Conservation (phyloP, 2,329 filamentous ascomycete species). For the Aspergillus awamori region DNA sequence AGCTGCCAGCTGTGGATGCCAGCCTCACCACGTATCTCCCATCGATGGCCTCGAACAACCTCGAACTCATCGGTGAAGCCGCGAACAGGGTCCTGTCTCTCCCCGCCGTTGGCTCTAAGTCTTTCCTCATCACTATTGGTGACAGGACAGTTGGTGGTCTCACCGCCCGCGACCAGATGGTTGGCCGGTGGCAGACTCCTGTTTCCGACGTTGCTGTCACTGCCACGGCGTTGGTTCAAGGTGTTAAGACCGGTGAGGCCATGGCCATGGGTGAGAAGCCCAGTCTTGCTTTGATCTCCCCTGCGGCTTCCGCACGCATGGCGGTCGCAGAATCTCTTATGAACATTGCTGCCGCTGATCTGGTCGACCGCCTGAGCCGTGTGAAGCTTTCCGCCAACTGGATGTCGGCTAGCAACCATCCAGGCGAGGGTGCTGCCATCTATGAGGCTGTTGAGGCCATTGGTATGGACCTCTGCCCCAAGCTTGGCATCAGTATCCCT, state of each 20-base stretch:
- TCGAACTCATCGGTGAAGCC: constrained; percentile 65
- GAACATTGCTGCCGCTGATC: constrained; percentile 83
- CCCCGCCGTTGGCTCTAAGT: constrained; percentile 93
- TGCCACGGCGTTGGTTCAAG: constrained; percentile 73
- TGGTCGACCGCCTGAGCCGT: constrained; percentile 71
- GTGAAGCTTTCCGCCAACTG: constrained; percentile 94
- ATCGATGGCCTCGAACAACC: constrained; percentile 50
- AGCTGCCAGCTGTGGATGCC: constrained; percentile 73
- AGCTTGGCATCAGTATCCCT: constrained; percentile 88
- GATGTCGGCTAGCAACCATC: constrained; percentile 96
- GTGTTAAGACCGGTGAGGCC: constrained; percentile 82
- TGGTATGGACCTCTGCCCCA: constrained; percentile 86
- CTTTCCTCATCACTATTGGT: constrained; percentile 94
- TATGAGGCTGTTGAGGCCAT: constrained; percentile 94
- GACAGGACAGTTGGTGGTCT: constrained; percentile 90
- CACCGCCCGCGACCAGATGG: constrained; percentile 89
- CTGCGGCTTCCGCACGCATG: constrained; percentile 91
- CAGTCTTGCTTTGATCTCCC: constrained; percentile 82
- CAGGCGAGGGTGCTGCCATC: constrained; percentile 86
- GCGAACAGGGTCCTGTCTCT: constrained; percentile 79
- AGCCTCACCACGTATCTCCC: constrained; percentile 69
- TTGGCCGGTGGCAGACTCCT: constrained; percentile 93
- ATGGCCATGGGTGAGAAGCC: constrained; percentile 97
- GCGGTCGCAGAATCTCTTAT: constrained; percentile 90
- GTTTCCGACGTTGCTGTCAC: constrained; percentile 95